These are phyloP conservation scores for Echria macrotheca DNA, from an alignment of 495 filamentous ascomycete species.

Conservation along the genomic window DNA sequence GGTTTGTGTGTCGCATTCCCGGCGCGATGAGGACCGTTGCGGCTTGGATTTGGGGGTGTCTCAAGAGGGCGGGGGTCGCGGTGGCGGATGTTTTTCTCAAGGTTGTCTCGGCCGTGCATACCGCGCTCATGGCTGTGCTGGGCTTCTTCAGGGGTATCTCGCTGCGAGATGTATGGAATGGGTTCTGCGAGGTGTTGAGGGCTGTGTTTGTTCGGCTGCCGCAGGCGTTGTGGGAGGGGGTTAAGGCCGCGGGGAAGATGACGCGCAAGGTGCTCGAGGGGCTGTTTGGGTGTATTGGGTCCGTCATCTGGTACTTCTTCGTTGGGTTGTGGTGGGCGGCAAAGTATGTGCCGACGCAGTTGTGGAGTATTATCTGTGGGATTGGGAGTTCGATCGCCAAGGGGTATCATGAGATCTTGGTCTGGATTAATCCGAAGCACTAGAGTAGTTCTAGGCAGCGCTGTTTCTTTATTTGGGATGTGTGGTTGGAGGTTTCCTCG, in stretches of 20 bases:
- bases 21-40: slow-evolving; percentile 21
- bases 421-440: slow-evolving; percentile 39
- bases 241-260: slow-evolving; percentile 21
- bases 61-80: slow-evolving; percentile 24
- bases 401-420: slow-evolving; percentile 34
- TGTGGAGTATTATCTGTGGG: slow-evolving; percentile 26
- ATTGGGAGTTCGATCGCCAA: slow-evolving; percentile 29
- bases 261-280: slow-evolving; percentile 19
- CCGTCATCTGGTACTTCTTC: slow-evolving; percentile 24
- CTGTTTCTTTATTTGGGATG: neutral
- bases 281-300: slow-evolving; percentile 28
- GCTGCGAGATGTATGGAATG: slow-evolving; percentile 34
- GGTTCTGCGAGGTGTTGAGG: slow-evolving; percentile 23
- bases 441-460: neutral
- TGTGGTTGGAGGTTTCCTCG: too few species aligned
- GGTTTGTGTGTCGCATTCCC: slow-evolving; percentile 26
- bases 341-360: slow-evolving; percentile 31
- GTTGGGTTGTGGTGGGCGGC: slow-evolving; percentile 23
- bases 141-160: slow-evolving; percentile 35
- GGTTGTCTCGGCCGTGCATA: slow-evolving; percentile 32
- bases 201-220: slow-evolving; percentile 33
- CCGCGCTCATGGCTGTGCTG: slow-evolving; percentile 27
- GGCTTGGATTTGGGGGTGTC: slow-evolving; percentile 28
- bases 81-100: slow-evolving; percentile 22
- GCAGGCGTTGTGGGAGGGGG: slow-evolving; percentile 19